Evolutionary conservation across 768 basidiomycete genomes (phyloP), one percentile per base, ranked within the genome.

Genomic region (Scleroderma citrinum): DNA sequence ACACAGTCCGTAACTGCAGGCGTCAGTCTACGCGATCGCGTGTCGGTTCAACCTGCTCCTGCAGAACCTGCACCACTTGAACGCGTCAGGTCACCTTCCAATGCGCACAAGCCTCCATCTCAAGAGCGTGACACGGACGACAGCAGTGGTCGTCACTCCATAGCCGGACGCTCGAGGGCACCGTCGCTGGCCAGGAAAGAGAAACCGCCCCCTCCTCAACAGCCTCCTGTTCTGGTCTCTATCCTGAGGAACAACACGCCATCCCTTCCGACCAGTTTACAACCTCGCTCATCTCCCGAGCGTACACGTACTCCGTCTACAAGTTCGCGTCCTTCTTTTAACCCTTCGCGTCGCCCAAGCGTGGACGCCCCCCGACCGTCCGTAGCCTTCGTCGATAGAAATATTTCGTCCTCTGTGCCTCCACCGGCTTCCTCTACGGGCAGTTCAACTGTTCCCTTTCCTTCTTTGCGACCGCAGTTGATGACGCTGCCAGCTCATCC

Each of bases 1-100:
- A n/a, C n/a, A n/a, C n/a, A n/a, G 26, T 34, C 45, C 17, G 43
- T 49, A 8, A 14, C 51, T 26, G 21, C 46, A 5, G 39, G 39
- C 38, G 50, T 47, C 26, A 49, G 26, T 44, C 31, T 40, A 12
- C 52, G 21, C 32, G 42, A 43, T 30, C 50, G 35, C 31, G 52
- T 48, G 16, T 48, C 49, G n/a, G n/a, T n/a, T 34, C 11, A 47
- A 50, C 24, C 50, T 17, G 30, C 47, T 29, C 51, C 51, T 26
- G 40, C 16, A 12, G 61, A 53, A 10, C 59, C 50, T 21, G 40
- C 55, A 35, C 35, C 58, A 8, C 4, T 59, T 17, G 54, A 52
- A 35, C 55, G 64, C 20, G 34, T 40, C 24, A 57, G 53, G 54
- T 52, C 64, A 3, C 50, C 59, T 23, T 57, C 63, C 1, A 65